Evolutionary conservation across 2,329 filamentous ascomycete genomes (phyloP), one percentile per base, ranked within the genome.

Genomic region (Botrytis pseudocinerea): DNA sequence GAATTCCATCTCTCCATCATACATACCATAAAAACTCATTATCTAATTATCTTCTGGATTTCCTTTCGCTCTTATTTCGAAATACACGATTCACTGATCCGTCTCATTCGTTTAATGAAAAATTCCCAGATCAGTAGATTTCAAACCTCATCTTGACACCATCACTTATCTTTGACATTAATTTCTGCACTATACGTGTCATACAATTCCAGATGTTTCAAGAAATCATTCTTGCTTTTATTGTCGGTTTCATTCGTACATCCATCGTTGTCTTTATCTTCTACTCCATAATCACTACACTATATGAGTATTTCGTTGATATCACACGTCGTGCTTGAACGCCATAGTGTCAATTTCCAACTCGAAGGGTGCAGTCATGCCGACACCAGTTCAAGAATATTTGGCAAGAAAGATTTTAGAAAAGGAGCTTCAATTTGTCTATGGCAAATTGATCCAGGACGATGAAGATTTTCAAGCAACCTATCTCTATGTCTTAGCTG

Each of bases 401-500:
- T 57, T 28, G n/a, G 14, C n/a, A 6, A 14, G 28, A n/a, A 42
- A 14, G 25, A 9, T 16, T 25, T 40, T n/a, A 9, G 8, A 61
- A 61, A 38, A 62, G 25, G 18, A 54, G 8, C 35, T n/a, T 2
- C 6, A n/a, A 25, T 6, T 12, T n/a, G 16, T 65, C 22, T 35
- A 32, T 25, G 51, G 48, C 48, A 16, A 57, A 38, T 4, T 69
- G 5, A 42, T 69, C 35, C 51, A 59, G 28, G 35, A 69, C 18
- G 48, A 69, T 25, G 9, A 22, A 32, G 65, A 69, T 57, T 69
- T 69, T 10, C 18, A 28, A 69, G 65, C 35, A 22, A 69, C 65
- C 38, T 25, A 69, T 32, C 48, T 20, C n/a, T 69, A 42, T 44
- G 22, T 44, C 38, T 42, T 69, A 25, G 6, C 25, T 32, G 38